phyloP scores from a whole-genome alignment of 139 green algal species.

The Prasinococcaceae sp. region DNA sequence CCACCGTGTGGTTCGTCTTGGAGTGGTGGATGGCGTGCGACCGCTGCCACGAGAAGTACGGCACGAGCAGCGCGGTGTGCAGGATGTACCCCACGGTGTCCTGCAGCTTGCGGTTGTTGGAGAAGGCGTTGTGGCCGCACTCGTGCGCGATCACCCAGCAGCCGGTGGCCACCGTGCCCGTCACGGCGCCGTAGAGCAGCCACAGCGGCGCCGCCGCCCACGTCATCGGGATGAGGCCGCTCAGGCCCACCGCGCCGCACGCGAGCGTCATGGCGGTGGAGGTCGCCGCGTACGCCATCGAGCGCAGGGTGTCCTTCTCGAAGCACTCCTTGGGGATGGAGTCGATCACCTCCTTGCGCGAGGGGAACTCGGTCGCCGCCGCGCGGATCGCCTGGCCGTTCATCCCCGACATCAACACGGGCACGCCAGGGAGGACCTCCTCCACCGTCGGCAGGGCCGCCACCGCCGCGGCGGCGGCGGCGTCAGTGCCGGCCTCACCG shows the following conservation, averaged over 20 bases:
- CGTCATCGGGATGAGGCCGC: conserved; percentile 15
- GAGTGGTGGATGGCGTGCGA: conserved; percentile 25
- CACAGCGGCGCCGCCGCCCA: conserved; percentile 17
- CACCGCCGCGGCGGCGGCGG: no score
- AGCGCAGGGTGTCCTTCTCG: conserved; percentile 20
- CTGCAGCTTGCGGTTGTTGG: conserved; percentile 28
- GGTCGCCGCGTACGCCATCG: conserved; percentile 17
- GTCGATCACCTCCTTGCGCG: not conserved
- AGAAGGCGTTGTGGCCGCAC: conserved; percentile 37
- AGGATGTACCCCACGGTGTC: conserved; percentile 32
- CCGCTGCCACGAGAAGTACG: conserved; percentile 34
- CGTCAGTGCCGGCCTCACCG: no score
- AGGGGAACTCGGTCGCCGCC: not conserved
- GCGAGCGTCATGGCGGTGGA: conserved; percentile 15
- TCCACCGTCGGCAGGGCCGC: not conserved
- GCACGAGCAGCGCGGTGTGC: conserved; percentile 31
- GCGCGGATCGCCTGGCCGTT: not conserved
- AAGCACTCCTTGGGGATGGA: conserved; percentile 24
- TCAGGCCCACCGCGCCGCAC: conserved; percentile 6
- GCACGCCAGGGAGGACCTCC: not conserved
- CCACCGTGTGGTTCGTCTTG: conserved; percentile 23
- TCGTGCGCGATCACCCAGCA: conserved; percentile 42
- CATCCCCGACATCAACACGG: not conserved
- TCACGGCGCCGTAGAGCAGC: conserved; percentile 22
- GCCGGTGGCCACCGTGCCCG: conserved; percentile 31